Evolutionary conservation across 169 alveolate species (phyloP).

Genomic region (Cystoisospora suis): DNA sequence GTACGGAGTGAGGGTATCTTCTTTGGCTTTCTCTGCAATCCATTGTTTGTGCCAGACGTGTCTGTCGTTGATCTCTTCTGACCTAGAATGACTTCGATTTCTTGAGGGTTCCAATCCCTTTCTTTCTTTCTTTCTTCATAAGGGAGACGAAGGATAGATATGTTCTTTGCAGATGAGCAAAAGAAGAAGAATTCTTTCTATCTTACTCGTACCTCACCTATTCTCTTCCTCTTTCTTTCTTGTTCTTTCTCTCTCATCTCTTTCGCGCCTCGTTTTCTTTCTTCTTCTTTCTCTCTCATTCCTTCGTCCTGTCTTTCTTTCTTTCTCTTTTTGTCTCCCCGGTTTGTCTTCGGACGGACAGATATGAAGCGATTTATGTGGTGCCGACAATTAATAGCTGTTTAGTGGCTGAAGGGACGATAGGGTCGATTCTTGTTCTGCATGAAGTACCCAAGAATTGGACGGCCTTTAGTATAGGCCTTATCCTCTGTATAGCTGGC

Average conservation of each 20-base stretch:
- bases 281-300: neutral
- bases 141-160: too few species aligned
- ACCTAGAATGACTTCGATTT: too few species aligned
- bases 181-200: neutral
- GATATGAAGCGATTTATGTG: slow-evolving; percentile 62
- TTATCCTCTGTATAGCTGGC: slow-evolving; percentile 3
- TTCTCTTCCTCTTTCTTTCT: neutral
- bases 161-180: too few species aligned
- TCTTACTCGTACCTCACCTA: neutral
- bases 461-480: slow-evolving; percentile 31
- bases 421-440: slow-evolving; percentile 53
- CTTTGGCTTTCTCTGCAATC: too few species aligned
- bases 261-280: neutral
- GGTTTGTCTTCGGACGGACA: neutral
- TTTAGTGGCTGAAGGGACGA: slow-evolving; percentile 50
- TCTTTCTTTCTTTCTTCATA: too few species aligned
- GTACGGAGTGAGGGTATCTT: too few species aligned
- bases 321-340: neutral
- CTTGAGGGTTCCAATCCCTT: too few species aligned
- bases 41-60: too few species aligned
- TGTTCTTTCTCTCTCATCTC: neutral
- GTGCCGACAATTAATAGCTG: slow-evolving; percentile 60
- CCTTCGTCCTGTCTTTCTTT: neutral
- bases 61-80: too few species aligned
- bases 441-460: slow-evolving; percentile 32